Percentiles rank a stretch among this genome's conserved stretches.
These are phyloP conservation scores for Coprinellus aureogranulatus DNA, from an alignment of 768 basidiomycete genomes.

Conservation along the genomic window DNA sequence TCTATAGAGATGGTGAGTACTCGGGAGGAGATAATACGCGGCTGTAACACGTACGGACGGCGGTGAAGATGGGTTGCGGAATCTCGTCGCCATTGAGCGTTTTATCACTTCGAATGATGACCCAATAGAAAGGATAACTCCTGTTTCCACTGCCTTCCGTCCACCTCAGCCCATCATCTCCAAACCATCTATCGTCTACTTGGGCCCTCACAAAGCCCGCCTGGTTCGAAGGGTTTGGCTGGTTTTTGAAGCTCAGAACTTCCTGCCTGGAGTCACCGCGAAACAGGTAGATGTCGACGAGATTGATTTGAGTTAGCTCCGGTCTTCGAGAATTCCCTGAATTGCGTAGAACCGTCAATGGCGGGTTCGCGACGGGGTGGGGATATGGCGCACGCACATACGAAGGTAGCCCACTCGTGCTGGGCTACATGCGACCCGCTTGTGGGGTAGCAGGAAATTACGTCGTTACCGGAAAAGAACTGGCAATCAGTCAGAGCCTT, in stretches of 20 bases:
- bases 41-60: slow-evolving; percentile 62
- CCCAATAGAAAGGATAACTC: slow-evolving; percentile 73
- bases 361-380: slow-evolving; percentile 10
- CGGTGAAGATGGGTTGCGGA: slow-evolving; percentile 72
- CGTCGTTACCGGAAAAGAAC: slow-evolving; percentile 59
- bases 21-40: not conserved
- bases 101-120: slow-evolving; percentile 61
- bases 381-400: slow-evolving; percentile 53
- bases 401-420: slow-evolving; percentile 70
- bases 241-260: slow-evolving; percentile 43
- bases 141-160: slow-evolving; percentile 41
- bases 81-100: slow-evolving; percentile 57
- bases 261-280: slow-evolving; percentile 62
- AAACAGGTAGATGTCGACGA: slow-evolving; percentile 76
- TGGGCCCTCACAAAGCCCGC: slow-evolving; percentile 53
- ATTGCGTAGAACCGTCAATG: slow-evolving; percentile 8
- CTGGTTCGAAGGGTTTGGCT: slow-evolving; percentile 46
- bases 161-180: slow-evolving; percentile 47
- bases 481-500: slow-evolving; percentile 53
- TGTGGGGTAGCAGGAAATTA: slow-evolving; percentile 77
- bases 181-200: slow-evolving; percentile 79
- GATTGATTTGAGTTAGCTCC: slow-evolving; percentile 56
- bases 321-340: slow-evolving; percentile 77
- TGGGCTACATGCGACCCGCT: slow-evolving; percentile 58
- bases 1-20: not conserved